These are phyloP conservation scores for Pholiota conissans DNA, from an alignment of 768 basidiomycete genomes.

Conservation along the genomic window DNA sequence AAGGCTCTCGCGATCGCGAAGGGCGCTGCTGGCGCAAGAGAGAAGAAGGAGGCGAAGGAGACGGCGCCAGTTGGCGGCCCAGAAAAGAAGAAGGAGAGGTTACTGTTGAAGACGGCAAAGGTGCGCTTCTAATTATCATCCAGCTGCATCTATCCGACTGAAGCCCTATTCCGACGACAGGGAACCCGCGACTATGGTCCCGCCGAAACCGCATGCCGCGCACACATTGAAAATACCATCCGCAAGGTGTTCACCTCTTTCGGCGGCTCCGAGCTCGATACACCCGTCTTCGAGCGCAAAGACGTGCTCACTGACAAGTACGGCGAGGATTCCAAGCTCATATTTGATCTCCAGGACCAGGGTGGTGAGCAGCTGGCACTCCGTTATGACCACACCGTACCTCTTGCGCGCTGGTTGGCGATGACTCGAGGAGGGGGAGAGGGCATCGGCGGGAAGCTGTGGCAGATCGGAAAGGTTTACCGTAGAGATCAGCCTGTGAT, in stretches of 20 bases:
- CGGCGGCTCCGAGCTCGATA: slow-evolving; percentile 92
- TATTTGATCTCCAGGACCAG: slow-evolving; percentile 97
- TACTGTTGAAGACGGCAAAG: slow-evolving; percentile 94
- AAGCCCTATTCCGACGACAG: slow-evolving; percentile 34
- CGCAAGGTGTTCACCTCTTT: slow-evolving; percentile 86
- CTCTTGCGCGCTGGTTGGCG: slow-evolving; percentile 91
- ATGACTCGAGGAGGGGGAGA: slow-evolving; percentile 77
- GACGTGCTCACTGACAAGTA: slow-evolving; percentile 96
- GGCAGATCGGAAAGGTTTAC: slow-evolving; percentile 99
- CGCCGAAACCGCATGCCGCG: slow-evolving; percentile 88
- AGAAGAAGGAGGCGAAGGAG: slow-evolving; percentile 38
- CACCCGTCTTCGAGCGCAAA: slow-evolving; percentile 97
- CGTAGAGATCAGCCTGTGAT: slow-evolving; percentile 95
- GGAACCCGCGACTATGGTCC: slow-evolving; percentile 96
- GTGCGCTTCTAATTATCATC: slow-evolving; percentile 39
- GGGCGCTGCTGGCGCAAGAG: slow-evolving; percentile 34
- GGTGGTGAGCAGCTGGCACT: slow-evolving; percentile 95
- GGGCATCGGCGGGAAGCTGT: slow-evolving; percentile 77
- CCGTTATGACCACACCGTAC: slow-evolving; percentile 96
- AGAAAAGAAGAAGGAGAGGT: slow-evolving; percentile 62
- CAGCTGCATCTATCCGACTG: slow-evolving; percentile 12
- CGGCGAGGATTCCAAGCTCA: slow-evolving; percentile 95
- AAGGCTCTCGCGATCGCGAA: slow-evolving; percentile 47
- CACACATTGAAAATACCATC: slow-evolving; percentile 86
- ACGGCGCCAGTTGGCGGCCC: background rate